phyloP scores from a whole-genome alignment of 139 green algal species.

The Chlorella sorokiniana region DNA sequence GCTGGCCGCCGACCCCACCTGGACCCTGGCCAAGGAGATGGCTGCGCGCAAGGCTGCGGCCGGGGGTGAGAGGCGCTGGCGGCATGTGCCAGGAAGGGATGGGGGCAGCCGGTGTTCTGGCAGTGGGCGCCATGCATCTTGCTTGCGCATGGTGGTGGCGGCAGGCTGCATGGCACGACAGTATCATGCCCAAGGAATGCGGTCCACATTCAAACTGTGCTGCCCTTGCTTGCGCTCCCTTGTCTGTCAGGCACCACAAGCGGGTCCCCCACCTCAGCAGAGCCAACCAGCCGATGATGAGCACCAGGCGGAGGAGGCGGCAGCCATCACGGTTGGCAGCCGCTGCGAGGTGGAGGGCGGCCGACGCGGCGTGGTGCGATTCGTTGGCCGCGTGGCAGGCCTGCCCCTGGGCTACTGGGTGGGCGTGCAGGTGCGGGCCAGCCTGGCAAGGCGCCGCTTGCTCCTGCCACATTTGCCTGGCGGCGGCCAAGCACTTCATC shows the following conservation, averaged over 20 bases:
- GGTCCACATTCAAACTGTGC: too few relatives aligned
- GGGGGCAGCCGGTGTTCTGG: too few relatives aligned
- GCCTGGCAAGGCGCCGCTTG: not conserved
- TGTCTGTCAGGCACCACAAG: slow-evolving; percentile 42
- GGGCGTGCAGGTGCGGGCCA: slow-evolving; percentile 69
- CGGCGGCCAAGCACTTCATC: not conserved
- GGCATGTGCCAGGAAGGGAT: too few relatives aligned
- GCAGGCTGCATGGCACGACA: too few relatives aligned
- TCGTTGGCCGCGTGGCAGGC: slow-evolving; percentile 36
- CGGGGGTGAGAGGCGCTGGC: not conserved
- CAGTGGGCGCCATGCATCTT: too few relatives aligned
- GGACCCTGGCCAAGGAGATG: slow-evolving; percentile 90
- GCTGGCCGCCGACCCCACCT: slow-evolving; percentile 82
- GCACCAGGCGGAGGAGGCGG: slow-evolving; percentile 54
- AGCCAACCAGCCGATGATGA: slow-evolving; percentile 37
- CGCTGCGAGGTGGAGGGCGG: slow-evolving; percentile 92
- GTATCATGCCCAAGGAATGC: too few relatives aligned
- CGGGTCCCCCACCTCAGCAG: not conserved
- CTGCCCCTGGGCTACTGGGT: slow-evolving; percentile 82
- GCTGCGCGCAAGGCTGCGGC: slow-evolving; percentile 52
- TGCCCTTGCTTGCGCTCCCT: too few relatives aligned
- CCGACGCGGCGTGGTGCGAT: slow-evolving; percentile 82
- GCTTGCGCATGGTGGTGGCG: too few relatives aligned
- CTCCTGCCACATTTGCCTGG: not conserved
- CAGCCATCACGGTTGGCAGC: slow-evolving; percentile 57